phyloP scores from a whole-genome alignment of 2,329 filamentous ascomycete genomes.

The Dactylellina sp. region DNA sequence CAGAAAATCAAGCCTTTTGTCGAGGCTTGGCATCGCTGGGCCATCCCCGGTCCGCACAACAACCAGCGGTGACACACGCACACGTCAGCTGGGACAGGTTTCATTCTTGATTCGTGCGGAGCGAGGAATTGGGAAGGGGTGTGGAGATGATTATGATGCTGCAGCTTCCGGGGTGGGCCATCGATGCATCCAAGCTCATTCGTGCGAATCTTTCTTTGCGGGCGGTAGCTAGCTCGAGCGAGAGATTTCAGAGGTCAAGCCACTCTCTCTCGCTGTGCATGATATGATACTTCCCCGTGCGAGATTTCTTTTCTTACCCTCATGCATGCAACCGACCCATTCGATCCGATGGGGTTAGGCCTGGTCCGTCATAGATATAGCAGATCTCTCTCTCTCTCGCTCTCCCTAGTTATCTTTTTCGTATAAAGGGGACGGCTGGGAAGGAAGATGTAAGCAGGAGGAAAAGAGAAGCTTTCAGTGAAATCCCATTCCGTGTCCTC shows the following conservation, averaged over 20 bases:
- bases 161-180: conserved; percentile 2
- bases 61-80: conserved; percentile 35
- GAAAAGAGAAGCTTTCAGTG: too few relatives aligned
- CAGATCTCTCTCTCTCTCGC: not conserved
- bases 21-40: conserved; percentile 38
- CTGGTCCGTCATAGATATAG: conserved; percentile 5
- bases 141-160: conserved; percentile 31
- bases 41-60: not conserved
- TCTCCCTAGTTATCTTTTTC: not conserved
- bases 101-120: conserved; percentile 22
- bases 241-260: too few relatives aligned
- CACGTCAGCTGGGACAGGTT: conserved; percentile 50
- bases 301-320: not conserved
- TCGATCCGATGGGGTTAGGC: not conserved
- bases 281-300: too few relatives aligned
- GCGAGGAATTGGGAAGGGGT: not conserved
- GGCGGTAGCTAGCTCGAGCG: too few relatives aligned
- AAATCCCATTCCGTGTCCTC: not conserved
- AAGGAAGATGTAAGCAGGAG: not conserved
- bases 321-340: not conserved
- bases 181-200: conserved; percentile 14
- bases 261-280: too few relatives aligned
- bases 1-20: conserved; percentile 51
- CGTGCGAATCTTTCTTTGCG: conserved; percentile 23
- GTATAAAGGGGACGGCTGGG: conserved; percentile 19